These are phyloP conservation scores for Articulospora tetracladia DNA, from an alignment of 495 filamentous ascomycete genomes.

Conservation along the genomic window DNA sequence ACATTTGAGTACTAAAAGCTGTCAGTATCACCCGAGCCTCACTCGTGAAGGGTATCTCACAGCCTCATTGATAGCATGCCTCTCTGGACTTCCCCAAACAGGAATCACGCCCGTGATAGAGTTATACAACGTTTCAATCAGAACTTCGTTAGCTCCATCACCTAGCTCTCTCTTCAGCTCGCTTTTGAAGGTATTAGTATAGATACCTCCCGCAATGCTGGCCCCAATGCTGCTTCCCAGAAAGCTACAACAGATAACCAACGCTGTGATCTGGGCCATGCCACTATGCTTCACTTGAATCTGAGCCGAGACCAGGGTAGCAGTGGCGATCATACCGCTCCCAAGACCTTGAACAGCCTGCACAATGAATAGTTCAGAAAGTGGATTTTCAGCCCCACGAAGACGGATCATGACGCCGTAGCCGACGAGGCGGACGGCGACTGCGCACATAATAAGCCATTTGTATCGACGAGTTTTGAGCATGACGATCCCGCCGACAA, in stretches of 20 bases:
- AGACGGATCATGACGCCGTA: conserved; percentile 48
- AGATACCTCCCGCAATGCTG: conserved; percentile 45
- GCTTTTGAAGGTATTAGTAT: conserved; percentile 37
- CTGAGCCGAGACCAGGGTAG: conserved; percentile 40
- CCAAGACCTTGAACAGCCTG: conserved; percentile 45
- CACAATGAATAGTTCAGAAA: conserved; percentile 41
- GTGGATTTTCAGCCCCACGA: conserved; percentile 39
- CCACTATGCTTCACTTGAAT: conserved; percentile 40
- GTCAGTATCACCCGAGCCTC: background rate
- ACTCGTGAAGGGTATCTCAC: conserved; percentile 26
- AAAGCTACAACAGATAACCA: conserved; percentile 39
- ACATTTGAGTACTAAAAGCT: conserved; percentile 38
- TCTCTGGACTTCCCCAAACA: conserved; percentile 37
- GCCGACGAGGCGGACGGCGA: conserved; percentile 38
- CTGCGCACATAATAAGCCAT: conserved; percentile 38
- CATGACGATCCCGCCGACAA: conserved; percentile 39
- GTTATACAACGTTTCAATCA: conserved; percentile 35
- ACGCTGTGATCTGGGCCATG: conserved; percentile 43
- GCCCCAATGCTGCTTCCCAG: conserved; percentile 43
- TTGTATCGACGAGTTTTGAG: conserved; percentile 41
- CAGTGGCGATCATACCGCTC: conserved; percentile 42
- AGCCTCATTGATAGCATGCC: conserved; percentile 37
- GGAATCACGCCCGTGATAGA: conserved; percentile 40
- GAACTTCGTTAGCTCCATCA: conserved; percentile 13
- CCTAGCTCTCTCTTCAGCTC: conserved; percentile 32